phyloP scores from a whole-genome alignment of 2,329 filamentous ascomycete species.

The Phialophora expanda region DNA sequence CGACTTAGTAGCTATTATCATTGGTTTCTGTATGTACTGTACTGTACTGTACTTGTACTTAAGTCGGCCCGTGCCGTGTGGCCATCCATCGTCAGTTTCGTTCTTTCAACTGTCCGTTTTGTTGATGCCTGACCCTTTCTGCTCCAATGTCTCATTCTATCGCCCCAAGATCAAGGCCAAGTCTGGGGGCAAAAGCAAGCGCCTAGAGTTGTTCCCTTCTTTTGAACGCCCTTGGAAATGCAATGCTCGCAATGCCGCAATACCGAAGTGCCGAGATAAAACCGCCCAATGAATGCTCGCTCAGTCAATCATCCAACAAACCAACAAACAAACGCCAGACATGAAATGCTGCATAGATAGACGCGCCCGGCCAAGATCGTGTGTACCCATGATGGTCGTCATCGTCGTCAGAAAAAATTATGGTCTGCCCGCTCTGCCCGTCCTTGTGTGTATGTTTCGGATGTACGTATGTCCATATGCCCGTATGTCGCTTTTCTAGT shows the following conservation, averaged over 20 bases:
- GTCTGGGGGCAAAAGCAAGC: background rate
- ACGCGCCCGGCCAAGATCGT: slow-evolving; percentile 1
- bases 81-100: background rate
- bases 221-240: background rate
- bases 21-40: background rate
- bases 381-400: slow-evolving; percentile 2
- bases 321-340: background rate
- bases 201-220: background rate
- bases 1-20: background rate
- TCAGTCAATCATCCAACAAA: background rate
- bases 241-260: background rate
- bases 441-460: background rate
- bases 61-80: background rate
- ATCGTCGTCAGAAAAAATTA: background rate
- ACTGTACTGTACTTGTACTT: background rate
- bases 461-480: background rate
- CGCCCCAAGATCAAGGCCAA: background rate
- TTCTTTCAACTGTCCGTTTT: background rate
- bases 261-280: background rate
- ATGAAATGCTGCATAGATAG: background rate
- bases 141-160: background rate
- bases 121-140: background rate
- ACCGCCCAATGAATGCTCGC: background rate
- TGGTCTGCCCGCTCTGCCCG: background rate
- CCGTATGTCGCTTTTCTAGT: background rate